Evolutionary conservation across 2,329 filamentous ascomycete species (phyloP).

Genomic region (Sporothrix brasiliensis): DNA sequence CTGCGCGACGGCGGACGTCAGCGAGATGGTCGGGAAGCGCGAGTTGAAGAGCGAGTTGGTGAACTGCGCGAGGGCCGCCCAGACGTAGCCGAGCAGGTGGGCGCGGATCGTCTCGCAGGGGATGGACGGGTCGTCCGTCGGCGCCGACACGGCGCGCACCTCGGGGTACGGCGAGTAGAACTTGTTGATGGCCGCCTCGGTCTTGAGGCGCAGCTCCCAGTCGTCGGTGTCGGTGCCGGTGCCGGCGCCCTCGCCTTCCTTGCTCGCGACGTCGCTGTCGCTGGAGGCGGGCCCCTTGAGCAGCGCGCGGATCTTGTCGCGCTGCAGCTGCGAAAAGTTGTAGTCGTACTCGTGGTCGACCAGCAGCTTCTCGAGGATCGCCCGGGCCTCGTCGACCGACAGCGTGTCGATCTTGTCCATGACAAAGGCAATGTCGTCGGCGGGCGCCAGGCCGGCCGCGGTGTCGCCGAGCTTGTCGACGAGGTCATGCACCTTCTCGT

Average conservation of each 20-base stretch:
- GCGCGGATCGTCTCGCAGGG: slow-evolving; percentile 59
- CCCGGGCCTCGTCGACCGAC: slow-evolving; percentile 26
- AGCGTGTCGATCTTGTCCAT: slow-evolving; percentile 30
- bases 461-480: slow-evolving; percentile 21
- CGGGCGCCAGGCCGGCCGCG: slow-evolving; percentile 18
- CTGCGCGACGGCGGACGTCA: slow-evolving; percentile 61
- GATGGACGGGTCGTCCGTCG: slow-evolving; percentile 54
- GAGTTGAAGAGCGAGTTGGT: slow-evolving; percentile 61
- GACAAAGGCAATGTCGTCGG: slow-evolving; percentile 27
- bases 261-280: neutral
- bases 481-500: neutral
- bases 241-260: too few relatives aligned
- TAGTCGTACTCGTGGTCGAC: slow-evolving; percentile 50
- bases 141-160: slow-evolving; percentile 59
- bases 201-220: slow-evolving; percentile 57
- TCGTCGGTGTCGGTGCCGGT: slow-evolving; percentile 42
- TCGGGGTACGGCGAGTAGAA: slow-evolving; percentile 62
- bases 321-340: slow-evolving; percentile 50
- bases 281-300: slow-evolving; percentile 50
- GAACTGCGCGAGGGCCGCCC: slow-evolving; percentile 43
- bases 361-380: slow-evolving; percentile 24
- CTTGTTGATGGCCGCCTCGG: slow-evolving; percentile 57
- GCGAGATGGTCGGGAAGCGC: slow-evolving; percentile 57
- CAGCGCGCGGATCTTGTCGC: slow-evolving; percentile 49
- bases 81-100: slow-evolving; percentile 57